Evolutionary conservation across 805 yeast species (phyloP), one percentile per base, ranked within the genome.

Genomic region (Metschnikowia similis): DNA sequence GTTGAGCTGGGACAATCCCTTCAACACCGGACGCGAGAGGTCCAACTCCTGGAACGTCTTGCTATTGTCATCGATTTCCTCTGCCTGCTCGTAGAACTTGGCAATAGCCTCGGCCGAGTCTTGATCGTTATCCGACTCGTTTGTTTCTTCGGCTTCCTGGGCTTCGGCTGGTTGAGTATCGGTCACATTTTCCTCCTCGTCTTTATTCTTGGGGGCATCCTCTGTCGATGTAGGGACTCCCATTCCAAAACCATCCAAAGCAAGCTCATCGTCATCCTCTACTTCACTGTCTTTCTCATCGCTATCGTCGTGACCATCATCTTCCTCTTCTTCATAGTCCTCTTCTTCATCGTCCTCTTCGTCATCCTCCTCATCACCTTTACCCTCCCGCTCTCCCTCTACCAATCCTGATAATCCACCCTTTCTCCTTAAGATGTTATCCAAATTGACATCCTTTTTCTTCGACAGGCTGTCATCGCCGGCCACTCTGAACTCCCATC

Each of bases 11-110:
- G 87, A 76, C 48, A 94, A 71, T 35, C 96, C 96, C 63, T 87
- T 87, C 53, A 92, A 72, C 10, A 92, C 81, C 1, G 99, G 99
- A 61, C 99, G 82, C 2, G 98, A 90, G 28, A 94, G 76, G 42
- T 87, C 84, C 48, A 94, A 71, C 0, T 87, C 75, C 58, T 87
- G 86, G 72, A 94, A 94, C 7, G 85, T 80, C 37, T 75, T 71
- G 63, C 85, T 88, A 0, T 74, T 64, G 35, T 74, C 76, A 34
- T 75, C 73, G n/a, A 83, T 79, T 14, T 62, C 55, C 7, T 67
- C 57, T 4, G 69, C 60, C 30, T 76, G 77, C 35, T 75, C 79
- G 66, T 81, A 90, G 64, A 85, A 91, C 48, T 83, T 77, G 1
- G 90, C 89, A 52, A 88, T 82, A n/a, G 83, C 94, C 65, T 89